These are phyloP conservation scores for Ciborinia camelliae DNA, from an alignment of 2,329 filamentous ascomycete genomes.

Conservation along the genomic window DNA sequence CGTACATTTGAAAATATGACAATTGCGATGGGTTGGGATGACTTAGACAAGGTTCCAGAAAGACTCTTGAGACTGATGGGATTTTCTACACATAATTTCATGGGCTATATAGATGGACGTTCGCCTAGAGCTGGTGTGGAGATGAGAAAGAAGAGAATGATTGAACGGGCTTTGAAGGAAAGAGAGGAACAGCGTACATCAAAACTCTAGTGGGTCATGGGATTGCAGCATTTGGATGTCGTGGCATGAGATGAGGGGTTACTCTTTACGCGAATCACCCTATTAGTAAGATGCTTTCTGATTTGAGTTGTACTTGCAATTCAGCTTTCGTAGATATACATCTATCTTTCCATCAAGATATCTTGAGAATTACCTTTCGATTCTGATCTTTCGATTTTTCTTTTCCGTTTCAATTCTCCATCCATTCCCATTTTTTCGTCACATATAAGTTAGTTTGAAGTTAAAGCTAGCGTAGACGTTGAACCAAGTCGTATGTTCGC, in stretches of 20 bases:
- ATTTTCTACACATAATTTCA: conserved; percentile 34
- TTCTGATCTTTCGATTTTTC: no score
- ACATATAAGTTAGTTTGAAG: no score
- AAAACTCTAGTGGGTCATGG: neutral
- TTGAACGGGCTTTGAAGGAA: conserved; percentile 31
- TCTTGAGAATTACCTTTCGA: neutral
- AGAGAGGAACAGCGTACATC: conserved; percentile 6
- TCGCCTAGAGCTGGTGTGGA: conserved; percentile 33
- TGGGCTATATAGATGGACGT: conserved; percentile 35
- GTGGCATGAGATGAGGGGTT: neutral
- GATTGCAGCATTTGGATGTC: neutral
- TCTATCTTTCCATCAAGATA: neutral
- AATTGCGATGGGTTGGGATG: conserved; percentile 38
- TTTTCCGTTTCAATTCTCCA: no score
- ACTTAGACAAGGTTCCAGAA: conserved; percentile 33
- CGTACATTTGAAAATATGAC: conserved; percentile 41
- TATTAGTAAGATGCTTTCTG: neutral
- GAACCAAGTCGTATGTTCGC: neutral
- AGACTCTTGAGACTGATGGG: conserved; percentile 31
- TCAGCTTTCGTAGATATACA: neutral
- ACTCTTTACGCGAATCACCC: neutral
- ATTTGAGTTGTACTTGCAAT: neutral
- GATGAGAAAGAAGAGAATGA: conserved; percentile 35
- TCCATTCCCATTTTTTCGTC: neutral
- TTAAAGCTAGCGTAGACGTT: neutral